Evolutionary conservation across 176 grass and related monocot genomes (phyloP), one percentile per base, ranked within the genome.

Genomic region (Ampelocalamus luodianensis): DNA sequence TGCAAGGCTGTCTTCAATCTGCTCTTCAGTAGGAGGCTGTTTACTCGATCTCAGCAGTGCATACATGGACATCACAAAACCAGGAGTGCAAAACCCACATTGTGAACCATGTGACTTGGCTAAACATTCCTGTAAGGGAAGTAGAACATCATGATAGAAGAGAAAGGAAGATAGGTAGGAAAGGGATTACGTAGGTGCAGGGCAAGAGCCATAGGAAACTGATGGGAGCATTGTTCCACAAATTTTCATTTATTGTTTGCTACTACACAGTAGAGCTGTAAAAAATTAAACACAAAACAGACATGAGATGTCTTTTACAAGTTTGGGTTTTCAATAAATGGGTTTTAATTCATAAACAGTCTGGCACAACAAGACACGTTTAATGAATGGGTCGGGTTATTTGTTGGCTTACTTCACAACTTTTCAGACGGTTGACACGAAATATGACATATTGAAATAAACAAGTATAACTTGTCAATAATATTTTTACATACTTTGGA

Each of bases 31-130:
- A 50, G 96, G 96, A 50, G 89, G 80, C 51, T 89, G 71, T 82
- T 90, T 90, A 65, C 74, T 87, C 40, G 96, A 98, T 98, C 96
- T 95, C 77, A 98, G 79, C 62, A 98, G 85, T 65, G 93, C 82
- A 87, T 98, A 98, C 91, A 98, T 98, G 10, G 96, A 98, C 96
- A 98, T 95, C 59, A 98, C 81, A 85, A 98, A 98, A 67, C 96
- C 96, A 88, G 96, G 96, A 50, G 96, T 98, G 83, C 96, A 98
- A 92, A 98, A 98, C 49, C 96, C 96, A 90, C 96, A 98, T 78
- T 98, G 96, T 65, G 96, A 98, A 88, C 96, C 96, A 87, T 98
- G 96, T 48, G 93, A 85, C 46, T 85, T 73, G 51, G 89, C 93
- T 90, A 98, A 82, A 75, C 91, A 85, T 88, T 98, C 93, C 96